Conservation (phyloP, 768 basidiomycete species). For the Phaffia tasmanica region DNA sequence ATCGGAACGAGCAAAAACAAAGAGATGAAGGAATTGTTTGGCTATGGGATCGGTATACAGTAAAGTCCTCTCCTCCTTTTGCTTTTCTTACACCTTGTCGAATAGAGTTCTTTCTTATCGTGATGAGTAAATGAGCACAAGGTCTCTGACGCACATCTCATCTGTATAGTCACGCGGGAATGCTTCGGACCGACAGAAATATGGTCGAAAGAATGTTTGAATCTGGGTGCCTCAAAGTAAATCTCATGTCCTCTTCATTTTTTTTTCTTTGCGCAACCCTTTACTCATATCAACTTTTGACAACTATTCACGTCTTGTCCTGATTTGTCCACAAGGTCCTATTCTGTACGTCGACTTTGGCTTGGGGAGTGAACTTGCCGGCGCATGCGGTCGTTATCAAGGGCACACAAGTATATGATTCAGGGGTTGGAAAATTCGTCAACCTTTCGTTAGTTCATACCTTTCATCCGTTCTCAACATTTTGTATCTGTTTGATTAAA, state of each 20-base stretch:
- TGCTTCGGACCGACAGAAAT: constrained; percentile 86
- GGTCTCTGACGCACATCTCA: too few relatives aligned
- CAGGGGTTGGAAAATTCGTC: constrained; percentile 73
- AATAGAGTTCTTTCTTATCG: too few relatives aligned
- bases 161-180: constrained; percentile 75
- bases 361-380: constrained; percentile 98
- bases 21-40: constrained; percentile 92
- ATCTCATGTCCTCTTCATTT: neutral
- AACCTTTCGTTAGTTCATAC: constrained; percentile 52
- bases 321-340: constrained; percentile 53
- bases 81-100: too few relatives aligned
- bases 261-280: neutral
- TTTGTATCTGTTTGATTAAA: too few relatives aligned
- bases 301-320: neutral
- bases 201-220: constrained; percentile 93
- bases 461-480: too few relatives aligned
- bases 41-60: constrained; percentile 57
- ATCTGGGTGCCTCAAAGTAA: constrained; percentile 77
- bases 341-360: constrained; percentile 94
- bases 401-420: constrained; percentile 93
- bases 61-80: neutral
- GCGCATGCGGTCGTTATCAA: constrained; percentile 99
- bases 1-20: constrained; percentile 77
- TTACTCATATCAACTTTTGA: neutral
- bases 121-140: too few relatives aligned